phyloP scores from a whole-genome alignment of 164 flowering plant species.

The Stephania yunnanensis region DNA sequence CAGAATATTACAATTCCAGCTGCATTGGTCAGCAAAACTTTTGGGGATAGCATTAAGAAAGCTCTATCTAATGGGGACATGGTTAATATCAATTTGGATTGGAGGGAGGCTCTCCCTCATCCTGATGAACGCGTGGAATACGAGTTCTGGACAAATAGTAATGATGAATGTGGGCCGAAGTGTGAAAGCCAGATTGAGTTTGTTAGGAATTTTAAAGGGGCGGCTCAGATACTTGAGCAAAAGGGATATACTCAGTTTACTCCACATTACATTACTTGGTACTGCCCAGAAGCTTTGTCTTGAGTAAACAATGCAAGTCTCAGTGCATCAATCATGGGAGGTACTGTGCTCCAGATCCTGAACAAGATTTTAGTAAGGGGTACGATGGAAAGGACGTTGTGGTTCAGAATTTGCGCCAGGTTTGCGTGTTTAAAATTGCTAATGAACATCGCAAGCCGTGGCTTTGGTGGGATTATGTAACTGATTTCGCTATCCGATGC shows the following conservation, averaged over 20 bases:
- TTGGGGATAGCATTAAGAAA: constrained; percentile 77
- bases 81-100: constrained; percentile 73
- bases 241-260: constrained; percentile 86
- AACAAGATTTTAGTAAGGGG: constrained; percentile 78
- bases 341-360: constrained; percentile 98
- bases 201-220: constrained; percentile 79
- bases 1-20: constrained; percentile 82
- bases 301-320: constrained; percentile 88
- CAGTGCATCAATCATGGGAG: constrained; percentile 98
- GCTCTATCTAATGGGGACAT: constrained; percentile 55
- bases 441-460: constrained; percentile 83
- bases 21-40: constrained; percentile 65
- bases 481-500: constrained; percentile 88
- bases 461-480: constrained; percentile 99
- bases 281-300: constrained; percentile 75
- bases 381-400: constrained; percentile 97
- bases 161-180: constrained; percentile 88
- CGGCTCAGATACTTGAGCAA: constrained; percentile 84
- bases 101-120: constrained; percentile 92
- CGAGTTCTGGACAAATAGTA: constrained; percentile 94
- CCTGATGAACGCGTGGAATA: constrained; percentile 96
- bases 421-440: constrained; percentile 74
- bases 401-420: constrained; percentile 80
- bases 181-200: constrained; percentile 87
- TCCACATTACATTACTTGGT: constrained; percentile 97